A percentile compares a stretch with the other conserved stretches of the same genome.
Conservation (phyloP, 2,329 filamentous ascomycete genomes). For the Ilyonectria destructans region DNA sequence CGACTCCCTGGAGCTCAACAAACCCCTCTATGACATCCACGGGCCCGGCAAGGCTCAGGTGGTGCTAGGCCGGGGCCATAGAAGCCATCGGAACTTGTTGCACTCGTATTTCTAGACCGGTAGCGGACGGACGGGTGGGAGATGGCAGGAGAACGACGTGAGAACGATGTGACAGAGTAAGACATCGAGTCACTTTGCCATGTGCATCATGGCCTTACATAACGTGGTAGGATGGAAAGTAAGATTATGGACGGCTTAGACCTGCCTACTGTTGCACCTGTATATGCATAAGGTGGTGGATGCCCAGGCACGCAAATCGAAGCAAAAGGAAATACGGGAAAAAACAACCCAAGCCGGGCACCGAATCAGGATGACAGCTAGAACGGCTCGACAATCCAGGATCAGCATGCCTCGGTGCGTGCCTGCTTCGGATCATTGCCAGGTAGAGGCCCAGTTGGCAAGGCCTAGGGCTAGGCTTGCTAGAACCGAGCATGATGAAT, state of each 20-base stretch:
- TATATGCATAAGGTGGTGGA: constrained; percentile 6
- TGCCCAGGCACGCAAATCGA: constrained; percentile 20
- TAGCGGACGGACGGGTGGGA: constrained; percentile 17
- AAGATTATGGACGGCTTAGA: constrained; percentile 7
- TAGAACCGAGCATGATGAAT: constrained; percentile 30
- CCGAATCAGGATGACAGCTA: constrained; percentile 11
- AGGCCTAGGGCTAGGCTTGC: constrained; percentile 28
- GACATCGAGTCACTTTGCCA: constrained; percentile 19
- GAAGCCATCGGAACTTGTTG: background rate
- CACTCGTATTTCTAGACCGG: background rate
- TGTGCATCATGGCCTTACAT: constrained; percentile 20
- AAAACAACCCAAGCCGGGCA: constrained; percentile 9
- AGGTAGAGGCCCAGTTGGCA: constrained; percentile 34
- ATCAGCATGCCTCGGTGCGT: constrained; percentile 19
- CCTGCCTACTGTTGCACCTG: background rate
- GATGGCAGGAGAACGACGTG: constrained; percentile 14
- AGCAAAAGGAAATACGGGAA: constrained; percentile 29
- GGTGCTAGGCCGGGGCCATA: constrained; percentile 32
- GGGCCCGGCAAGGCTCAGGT: constrained; percentile 37
- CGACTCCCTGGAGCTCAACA: constrained; percentile 41
- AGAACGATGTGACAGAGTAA: constrained; percentile 2
- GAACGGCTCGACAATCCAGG: constrained; percentile 5
- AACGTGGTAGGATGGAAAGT: constrained; percentile 17
- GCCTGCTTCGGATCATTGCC: background rate
- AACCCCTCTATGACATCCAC: constrained; percentile 40